Evolutionary conservation across 208 protist genomes (phyloP).

Genomic region (Acanthamoeba castellanii): DNA sequence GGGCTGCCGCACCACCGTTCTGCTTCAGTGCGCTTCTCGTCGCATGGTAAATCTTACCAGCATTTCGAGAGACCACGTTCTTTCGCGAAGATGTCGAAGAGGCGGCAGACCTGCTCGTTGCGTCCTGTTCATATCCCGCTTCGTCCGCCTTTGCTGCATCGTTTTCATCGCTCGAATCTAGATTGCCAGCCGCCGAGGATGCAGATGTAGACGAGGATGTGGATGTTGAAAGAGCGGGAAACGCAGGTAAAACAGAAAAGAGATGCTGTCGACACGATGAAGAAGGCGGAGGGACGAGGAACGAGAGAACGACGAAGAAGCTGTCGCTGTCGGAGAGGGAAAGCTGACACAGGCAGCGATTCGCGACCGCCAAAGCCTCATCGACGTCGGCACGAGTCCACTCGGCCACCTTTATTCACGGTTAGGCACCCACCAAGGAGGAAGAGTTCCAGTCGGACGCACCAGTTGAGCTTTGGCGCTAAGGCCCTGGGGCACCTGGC

Average conservation of each 20-base stretch:
- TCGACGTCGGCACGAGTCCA: background rate
- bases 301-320: background rate
- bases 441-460: background rate
- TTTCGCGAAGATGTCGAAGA: background rate
- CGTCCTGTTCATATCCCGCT: no score
- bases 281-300: background rate
- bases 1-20: background rate
- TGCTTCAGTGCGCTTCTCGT: background rate
- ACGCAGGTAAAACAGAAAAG: background rate
- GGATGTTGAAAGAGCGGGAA: no score
- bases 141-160: no score
- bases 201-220: background rate
- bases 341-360: background rate
- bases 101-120: no score
- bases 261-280: background rate
- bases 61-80: background rate
- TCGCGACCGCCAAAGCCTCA: background rate
- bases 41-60: background rate
- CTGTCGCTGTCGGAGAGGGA: background rate
- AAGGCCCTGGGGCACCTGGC: background rate
- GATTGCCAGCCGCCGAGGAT: background rate
- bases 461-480: background rate
- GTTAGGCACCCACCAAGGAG: no score
- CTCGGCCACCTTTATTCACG: background rate
- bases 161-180: no score